Base-by-base conservation (phyloP, 352 stramenopile genomes). In the Pythium sukuiense region DNA sequence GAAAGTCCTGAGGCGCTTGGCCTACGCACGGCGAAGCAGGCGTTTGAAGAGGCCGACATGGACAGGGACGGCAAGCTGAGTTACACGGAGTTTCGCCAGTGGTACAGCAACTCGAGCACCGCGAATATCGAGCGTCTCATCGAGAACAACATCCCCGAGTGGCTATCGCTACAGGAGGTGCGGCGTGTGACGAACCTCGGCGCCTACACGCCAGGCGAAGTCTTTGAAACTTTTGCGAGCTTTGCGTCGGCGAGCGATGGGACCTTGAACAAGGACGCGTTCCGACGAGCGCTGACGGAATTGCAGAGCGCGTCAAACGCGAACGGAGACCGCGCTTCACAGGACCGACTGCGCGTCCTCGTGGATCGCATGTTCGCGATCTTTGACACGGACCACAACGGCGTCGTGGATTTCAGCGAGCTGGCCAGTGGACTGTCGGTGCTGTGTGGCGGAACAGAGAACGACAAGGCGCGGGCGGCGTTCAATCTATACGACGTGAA, bases 401-500 rank as follows among this genome's bases (percentile, higher is more conserved):
- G 85, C 6, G 57, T 86, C 6, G 83, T 97, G 7, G 87, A 96
- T 65, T 89, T 91, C 61, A 83, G 80, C 48, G 88, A 97, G 58
- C 72, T 97, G 12, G 81, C 76, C 26, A 89, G 81, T 37, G 88
- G 88, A 0, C 66, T 97, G 12, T 93, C 85, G 1, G 76, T 96
- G 57, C 68, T 96, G 2, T 95, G 87, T 55, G 79, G 86, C 18
- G 87, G 84, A 18, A 82, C 60, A 12, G 70, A 86, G 46, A 76
- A 76, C 0, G 86, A 96, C 46, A 93, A 95, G 56, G 83, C 94
- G 9, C 79, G 76, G n/a, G 73, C 86, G 3, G 87, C 88, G 3
- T 97, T 97, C 52, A 87, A 82, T 29, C 68, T 97, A 29, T 96
- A 96, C 67, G 89, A 96, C 61, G 74, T 94, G 32, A 95, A 97